Base-by-base conservation (phyloP, 2,329 filamentous ascomycete genomes). In the Claviceps sp. region DNA sequence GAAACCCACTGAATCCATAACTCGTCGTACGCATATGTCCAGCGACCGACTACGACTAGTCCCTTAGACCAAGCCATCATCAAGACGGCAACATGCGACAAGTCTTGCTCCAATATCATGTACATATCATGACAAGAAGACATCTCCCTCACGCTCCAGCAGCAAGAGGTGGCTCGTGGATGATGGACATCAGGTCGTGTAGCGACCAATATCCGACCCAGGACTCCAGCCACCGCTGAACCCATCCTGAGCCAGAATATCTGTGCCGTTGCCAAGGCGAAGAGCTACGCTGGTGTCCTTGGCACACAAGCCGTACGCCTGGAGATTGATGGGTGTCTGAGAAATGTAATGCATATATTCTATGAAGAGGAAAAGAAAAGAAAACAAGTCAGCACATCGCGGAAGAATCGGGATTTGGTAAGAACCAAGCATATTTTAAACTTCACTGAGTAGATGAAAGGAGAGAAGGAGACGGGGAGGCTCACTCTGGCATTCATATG, bases 261-360 rank as follows among this genome's bases (percentile, higher is more conserved):
- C 57, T 0, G 63, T 65, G 30, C 66, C 68, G 37, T 70, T 60
- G 5, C 60, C 67, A n/a, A 71, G 58, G 9, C 60, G 64, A 41
- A 72, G 56, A 1, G 62, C 62, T 2, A 63, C 61, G 34, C 57
- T 59, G 0, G 67, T 63, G 48, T 68, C 67, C 59, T 70, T 71
- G 37, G 67, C 67, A 57, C 69, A 72, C 45, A 72, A 51, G 4
- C 70, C 69, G 54, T 70, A 72, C 0, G 64, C 65, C 54, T 72
- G 64, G 41, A 72, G 57, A 52, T 70, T 70, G 5, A 55, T 51
- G 2, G 70, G 69, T 1, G 63, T 67, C 53, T 65, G 48, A 3
- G 62, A 52, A 52, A 73, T 67, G 62, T 66, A 70, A 56, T 72
- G 69, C 63, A 71, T 67, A 16, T 55, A 55, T 46, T 56, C 58